Evolutionary conservation across 2,329 filamentous ascomycete species (phyloP), one percentile per base, ranked within the genome.

Genomic region (Lasiodiplodia hormozganensis): DNA sequence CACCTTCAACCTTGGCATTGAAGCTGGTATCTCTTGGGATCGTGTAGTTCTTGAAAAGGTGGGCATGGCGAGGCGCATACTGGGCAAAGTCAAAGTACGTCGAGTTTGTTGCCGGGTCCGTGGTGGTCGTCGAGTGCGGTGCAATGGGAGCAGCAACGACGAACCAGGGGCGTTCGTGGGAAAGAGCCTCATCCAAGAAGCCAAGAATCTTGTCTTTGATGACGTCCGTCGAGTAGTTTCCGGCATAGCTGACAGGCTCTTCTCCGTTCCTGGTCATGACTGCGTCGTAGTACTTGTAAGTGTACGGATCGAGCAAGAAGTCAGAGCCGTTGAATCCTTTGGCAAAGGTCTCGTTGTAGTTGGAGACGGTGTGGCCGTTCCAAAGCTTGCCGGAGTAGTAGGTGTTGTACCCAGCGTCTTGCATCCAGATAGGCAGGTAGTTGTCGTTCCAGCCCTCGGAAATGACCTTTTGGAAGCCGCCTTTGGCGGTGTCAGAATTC

Each of bases 341-440:
- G 0, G 86, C 83, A 52, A 79, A 83, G 0, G 89, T 86, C 4
- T 82, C 80, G 73, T 90, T 79, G 74, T 91, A 92, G 69, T 90
- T 92, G 0, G 82, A 73, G 1, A 86, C 81, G 0, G 81, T 86
- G 64, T 92, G 89, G 0, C 85, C 82, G 71, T 93, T 93, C 79
- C 90, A 90, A 4, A 92, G 81, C 74, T 93, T 93, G n/a, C 89
- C 91, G 0, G 87, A 87, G 72, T 92, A 93, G 73, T 91, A 92
- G 0, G 90, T 92, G 71, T 87, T 86, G 74, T 92, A 92, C 0
- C 89, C 90, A 0, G 86, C 87, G 4, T 85, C 76, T 71, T 92
- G 88, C n/a, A 93, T 78, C 90, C 90, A 93, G 0, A 92, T 76
- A 0, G 90, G 90, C 0, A 93, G 83, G 70, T 90, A 92, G 43